phyloP scores from a whole-genome alignment of 768 basidiomycete species.

The Pleurotus sapidus region DNA sequence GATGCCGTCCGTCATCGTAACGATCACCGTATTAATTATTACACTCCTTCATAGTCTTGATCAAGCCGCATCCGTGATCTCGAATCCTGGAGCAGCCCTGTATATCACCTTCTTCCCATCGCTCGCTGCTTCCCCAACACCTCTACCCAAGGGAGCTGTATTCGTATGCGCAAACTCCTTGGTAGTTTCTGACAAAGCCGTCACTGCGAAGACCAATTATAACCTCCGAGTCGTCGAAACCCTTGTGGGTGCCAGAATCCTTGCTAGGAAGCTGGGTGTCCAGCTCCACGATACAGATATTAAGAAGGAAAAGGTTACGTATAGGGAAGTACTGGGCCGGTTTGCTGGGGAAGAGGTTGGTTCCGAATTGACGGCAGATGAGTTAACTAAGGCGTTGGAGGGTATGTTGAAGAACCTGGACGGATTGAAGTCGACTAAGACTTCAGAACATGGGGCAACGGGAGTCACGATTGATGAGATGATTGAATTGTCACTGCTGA shows the following conservation, averaged over 20 bases:
- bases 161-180: slow-evolving; percentile 85
- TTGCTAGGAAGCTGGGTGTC: slow-evolving; percentile 59
- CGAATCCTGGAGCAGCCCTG: slow-evolving; percentile 63
- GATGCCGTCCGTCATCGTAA: slow-evolving; percentile 14
- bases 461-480: slow-evolving; percentile 77
- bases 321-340: slow-evolving; percentile 64
- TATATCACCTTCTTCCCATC: slow-evolving; percentile 82
- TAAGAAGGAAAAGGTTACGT: slow-evolving; percentile 53
- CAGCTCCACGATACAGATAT: slow-evolving; percentile 17
- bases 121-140: slow-evolving; percentile 63
- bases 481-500: slow-evolving; percentile 61
- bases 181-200: slow-evolving; percentile 76
- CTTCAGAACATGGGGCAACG: slow-evolving; percentile 36
- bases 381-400: slow-evolving; percentile 44
- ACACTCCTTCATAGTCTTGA: slow-evolving; percentile 61
- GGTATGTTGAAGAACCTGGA: slow-evolving; percentile 45
- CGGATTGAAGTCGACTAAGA: slow-evolving; percentile 48
- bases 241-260: slow-evolving; percentile 71
- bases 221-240: slow-evolving; percentile 94
- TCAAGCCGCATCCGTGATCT: slow-evolving; percentile 86
- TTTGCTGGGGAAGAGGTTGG: slow-evolving; percentile 42
- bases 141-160: slow-evolving; percentile 52
- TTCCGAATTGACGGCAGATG: slow-evolving; percentile 33
- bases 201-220: slow-evolving; percentile 74
- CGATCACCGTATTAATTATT: slow-evolving; percentile 6